Percentiles rank a stretch among this genome's conserved stretches.
These are phyloP conservation scores for Sugiyamaella americana DNA, from an alignment of 805 yeast genomes.

Conservation along the genomic window DNA sequence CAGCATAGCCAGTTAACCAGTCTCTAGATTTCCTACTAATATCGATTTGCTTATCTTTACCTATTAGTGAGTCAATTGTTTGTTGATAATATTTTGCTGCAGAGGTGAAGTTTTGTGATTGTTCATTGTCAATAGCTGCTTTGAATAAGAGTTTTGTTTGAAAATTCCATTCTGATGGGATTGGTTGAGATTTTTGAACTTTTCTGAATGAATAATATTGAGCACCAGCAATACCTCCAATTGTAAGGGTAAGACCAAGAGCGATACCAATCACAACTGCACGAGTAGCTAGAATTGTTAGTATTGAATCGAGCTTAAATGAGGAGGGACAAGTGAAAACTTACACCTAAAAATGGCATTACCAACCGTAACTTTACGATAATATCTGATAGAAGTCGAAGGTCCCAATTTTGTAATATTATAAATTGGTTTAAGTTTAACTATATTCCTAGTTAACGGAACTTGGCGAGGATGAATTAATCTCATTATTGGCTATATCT, in stretches of 20 bases:
- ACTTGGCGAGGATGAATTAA: no score
- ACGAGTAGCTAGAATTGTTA: conserved; percentile 2
- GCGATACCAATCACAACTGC: conserved; percentile 4
- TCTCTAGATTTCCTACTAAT: conserved; percentile 20
- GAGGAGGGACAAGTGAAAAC: no score
- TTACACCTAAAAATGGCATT: conserved; percentile 7
- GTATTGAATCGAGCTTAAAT: no score
- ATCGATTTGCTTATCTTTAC: conserved; percentile 15
- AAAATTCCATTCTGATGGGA: conserved; percentile 21
- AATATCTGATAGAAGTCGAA: not conserved
- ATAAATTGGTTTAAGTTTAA: no score
- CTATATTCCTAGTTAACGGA: no score
- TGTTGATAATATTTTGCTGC: conserved; percentile 19
- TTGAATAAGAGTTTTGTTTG: conserved; percentile 12
- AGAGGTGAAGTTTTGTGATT: conserved; percentile 10
- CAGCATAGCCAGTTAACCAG: conserved; percentile 33
- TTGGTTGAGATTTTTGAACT: conserved; percentile 16
- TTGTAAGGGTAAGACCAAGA: conserved; percentile 1
- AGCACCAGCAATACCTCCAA: conserved; percentile 9
- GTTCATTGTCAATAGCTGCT: conserved; percentile 18
- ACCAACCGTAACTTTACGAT: not conserved
- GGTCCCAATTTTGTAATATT: no score
- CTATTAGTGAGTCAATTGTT: conserved; percentile 23
- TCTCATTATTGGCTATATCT: no score
- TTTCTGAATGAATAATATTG: conserved; percentile 9